Base-by-base conservation (phyloP, 2,329 filamentous ascomycete genomes). In the Penicillium sp. region DNA sequence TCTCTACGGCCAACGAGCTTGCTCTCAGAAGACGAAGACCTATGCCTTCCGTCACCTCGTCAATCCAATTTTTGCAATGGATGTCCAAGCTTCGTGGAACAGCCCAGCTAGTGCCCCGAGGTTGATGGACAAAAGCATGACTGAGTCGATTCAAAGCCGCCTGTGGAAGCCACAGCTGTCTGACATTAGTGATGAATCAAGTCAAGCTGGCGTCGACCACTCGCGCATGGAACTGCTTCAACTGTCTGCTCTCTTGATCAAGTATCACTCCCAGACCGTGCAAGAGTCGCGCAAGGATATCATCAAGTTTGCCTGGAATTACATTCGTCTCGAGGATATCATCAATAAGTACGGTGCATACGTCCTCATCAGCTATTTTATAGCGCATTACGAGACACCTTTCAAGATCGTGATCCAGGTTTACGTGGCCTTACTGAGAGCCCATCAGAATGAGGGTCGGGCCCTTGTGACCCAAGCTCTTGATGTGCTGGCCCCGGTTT, bases 261-360 rank as follows among this genome's bases (percentile, higher is more conserved):
- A 99, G 70, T 96, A 97, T 67, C 91, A 99, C 67, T 87, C 93
- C 67, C 84, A 85, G 28, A 89, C 92, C 50, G 83, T 99, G 1
- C 90, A 95, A 63, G 94, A 97, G 67, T 88, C 91, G 2, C 87
- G 95, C 33, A 99, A 99, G 74, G 94, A 99, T 61, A 93, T 99
- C 58, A 99, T 99, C 69, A 97, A 97, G 75, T 99, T 97, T 74
- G 92, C 92, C 3, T 99, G 94, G 94, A 96, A 92, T 16, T 97
- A 96, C 70, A 99, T 99, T 66, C 87, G 91, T 21, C 83, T 99
- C n/a, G 95, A 99, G 68, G 94, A 99, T 72, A 90, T 96, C 53
- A 96, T 99, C 78, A 99, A 97, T 79, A 99, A 99, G 74, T 94
- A 97, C 71, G 94, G 93, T 0, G 92, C 94, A 2, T 99, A 99